phyloP scores from a whole-genome alignment of 495 filamentous ascomycete genomes.

The Aspergillus funiculosus region DNA sequence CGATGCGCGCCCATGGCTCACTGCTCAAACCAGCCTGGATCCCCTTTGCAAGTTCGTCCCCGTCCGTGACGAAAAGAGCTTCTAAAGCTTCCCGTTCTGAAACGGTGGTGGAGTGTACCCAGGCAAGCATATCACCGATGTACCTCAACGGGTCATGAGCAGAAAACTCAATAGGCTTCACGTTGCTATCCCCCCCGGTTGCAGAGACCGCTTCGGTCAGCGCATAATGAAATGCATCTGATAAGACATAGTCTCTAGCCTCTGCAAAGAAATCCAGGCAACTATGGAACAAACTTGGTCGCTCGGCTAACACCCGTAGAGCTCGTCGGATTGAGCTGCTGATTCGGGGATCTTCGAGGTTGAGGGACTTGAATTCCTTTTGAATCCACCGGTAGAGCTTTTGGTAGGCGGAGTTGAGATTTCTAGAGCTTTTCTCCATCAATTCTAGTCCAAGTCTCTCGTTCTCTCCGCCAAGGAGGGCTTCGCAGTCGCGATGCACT shows the following conservation, averaged over 20 bases:
- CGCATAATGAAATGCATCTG: conserved; percentile 85
- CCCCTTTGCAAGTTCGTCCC: conserved; percentile 81
- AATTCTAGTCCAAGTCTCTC: conserved; percentile 81
- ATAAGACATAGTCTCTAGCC: conserved; percentile 78
- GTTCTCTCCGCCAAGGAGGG: conserved; percentile 83
- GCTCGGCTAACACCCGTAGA: conserved; percentile 80
- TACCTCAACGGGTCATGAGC: conserved; percentile 91
- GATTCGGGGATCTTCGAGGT: conserved; percentile 92
- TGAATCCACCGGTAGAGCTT: conserved; percentile 95
- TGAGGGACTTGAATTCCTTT: conserved; percentile 83
- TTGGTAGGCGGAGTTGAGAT: conserved; percentile 87
- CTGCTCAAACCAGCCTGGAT: conserved; percentile 81
- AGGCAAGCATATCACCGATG: conserved; percentile 95
- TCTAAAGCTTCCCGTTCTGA: conserved; percentile 92
- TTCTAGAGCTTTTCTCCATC: conserved; percentile 80
- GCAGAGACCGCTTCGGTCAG: conserved; percentile 66
- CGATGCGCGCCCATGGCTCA: conserved; percentile 70
- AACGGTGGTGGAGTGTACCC: conserved; percentile 89
- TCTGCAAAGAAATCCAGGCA: conserved; percentile 93
- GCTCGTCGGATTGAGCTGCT: conserved; percentile 78
- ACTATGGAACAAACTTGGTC: conserved; percentile 84
- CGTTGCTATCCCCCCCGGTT: conserved; percentile 41
- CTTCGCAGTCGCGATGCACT: conserved; percentile 80
- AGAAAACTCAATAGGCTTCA: conserved; percentile 90
- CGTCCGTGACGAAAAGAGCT: conserved; percentile 82